These are phyloP conservation scores for Plasmodium knowlesi DNA, from an alignment of 169 alveolate genomes.

Conservation along the genomic window DNA sequence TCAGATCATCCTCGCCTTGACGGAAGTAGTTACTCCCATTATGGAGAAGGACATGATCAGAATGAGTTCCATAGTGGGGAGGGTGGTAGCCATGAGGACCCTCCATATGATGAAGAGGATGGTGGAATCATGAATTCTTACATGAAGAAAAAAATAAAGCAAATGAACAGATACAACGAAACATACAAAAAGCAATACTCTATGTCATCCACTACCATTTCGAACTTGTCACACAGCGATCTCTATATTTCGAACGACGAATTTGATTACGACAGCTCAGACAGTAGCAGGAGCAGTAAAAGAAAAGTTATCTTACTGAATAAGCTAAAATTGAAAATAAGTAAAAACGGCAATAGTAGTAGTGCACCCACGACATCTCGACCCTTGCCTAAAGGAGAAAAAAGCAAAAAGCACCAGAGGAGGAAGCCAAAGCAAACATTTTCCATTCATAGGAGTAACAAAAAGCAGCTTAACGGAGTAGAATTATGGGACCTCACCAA, in stretches of 20 bases:
- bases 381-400: background rate
- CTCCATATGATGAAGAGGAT: background rate
- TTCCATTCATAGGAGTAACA: background rate
- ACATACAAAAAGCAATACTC: background rate
- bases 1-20: background rate
- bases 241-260: conserved; percentile 47
- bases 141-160: background rate
- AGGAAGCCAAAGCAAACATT: background rate
- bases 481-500: background rate
- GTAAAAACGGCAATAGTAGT: background rate
- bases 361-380: background rate
- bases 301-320: conserved; percentile 13
- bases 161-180: background rate
- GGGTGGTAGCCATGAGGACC: background rate
- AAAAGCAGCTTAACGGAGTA: background rate
- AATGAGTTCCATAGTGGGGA: background rate
- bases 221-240: conserved; percentile 41
- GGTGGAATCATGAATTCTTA: background rate
- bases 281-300: background rate
- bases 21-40: background rate
- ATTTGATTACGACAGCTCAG: background rate
- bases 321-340: conserved; percentile 12
- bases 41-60: background rate
- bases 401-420: background rate
- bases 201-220: conserved; percentile 40